phyloP scores from a whole-genome alignment of 169 alveolate genomes.

The Plasmodium coatneyi region DNA sequence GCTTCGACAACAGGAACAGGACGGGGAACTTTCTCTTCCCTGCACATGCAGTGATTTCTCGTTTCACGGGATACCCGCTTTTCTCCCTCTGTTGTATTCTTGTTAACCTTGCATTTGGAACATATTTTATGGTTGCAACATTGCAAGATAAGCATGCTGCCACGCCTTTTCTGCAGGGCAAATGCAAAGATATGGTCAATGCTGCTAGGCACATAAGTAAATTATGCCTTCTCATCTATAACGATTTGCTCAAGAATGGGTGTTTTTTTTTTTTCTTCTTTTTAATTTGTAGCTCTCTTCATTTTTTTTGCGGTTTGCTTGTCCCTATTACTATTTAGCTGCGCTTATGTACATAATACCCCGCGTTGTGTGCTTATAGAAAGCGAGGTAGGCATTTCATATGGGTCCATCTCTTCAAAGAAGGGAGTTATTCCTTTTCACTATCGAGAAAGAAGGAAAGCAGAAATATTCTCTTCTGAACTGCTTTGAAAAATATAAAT shows the following conservation, averaged over 20 bases:
- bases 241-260: background rate
- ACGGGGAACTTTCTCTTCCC: background rate
- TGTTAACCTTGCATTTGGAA: slow-evolving; percentile 6
- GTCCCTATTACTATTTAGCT: background rate
- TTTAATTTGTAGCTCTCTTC: background rate
- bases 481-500: background rate
- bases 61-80: background rate
- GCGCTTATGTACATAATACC: background rate
- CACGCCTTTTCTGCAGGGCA: slow-evolving; percentile 16
- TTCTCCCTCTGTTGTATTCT: slow-evolving; percentile 3
- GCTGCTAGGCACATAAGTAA: background rate
- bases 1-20: background rate
- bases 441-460: background rate
- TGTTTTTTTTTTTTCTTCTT: background rate
- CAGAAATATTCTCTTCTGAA: background rate
- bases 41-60: background rate
- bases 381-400: background rate
- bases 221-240: slow-evolving; percentile 41
- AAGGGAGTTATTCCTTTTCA: background rate
- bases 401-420: background rate
- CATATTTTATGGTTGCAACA: slow-evolving; percentile 5
- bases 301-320: background rate
- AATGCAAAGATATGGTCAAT: background rate
- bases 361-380: background rate
- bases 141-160: slow-evolving; percentile 21